Base-by-base conservation (phyloP, 2,329 filamentous ascomycete species). In the Metarhizium humberi region DNA sequence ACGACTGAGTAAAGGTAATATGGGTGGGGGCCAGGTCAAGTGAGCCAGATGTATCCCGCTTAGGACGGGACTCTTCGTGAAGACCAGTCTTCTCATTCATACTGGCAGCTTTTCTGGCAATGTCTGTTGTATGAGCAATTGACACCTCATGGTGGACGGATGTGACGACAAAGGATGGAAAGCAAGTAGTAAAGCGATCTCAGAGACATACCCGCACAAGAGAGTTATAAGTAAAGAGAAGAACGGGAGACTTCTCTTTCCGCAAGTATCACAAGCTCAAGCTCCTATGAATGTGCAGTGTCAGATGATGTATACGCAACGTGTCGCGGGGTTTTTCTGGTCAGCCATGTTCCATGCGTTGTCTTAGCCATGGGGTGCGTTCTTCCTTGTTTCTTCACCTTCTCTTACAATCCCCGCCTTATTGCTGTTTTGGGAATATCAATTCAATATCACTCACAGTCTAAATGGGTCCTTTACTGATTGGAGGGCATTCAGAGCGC, bases 241-340 rank as follows among this genome's bases (percentile, higher is more conserved):
- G 43, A 38, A 36, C 25, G 25, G 25, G 20, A 20, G 16, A 6
- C 18, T 48, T 32, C n/a, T 43, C 32, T 38, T 36, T n/a, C 32
- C 8, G 8, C 29, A 13, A 18, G 18, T 38, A 53, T 48, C 30
- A 53, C 45, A 32, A 49, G 45, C 32, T 38, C 45, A 16, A 32
- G 32, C 14, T 36, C 52, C 18, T 47, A 18, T 48, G 14, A 32
- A 32, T 30, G 20, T 13, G 8, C 14, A 2, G 32, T 40, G 18
- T 53, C 52, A 49, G 52, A 53, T 53, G 32, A 40, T 49, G 38
- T 53, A 25, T 46, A 29, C 43, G 13, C n/a, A 49, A 30, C 14
- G 25, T 30, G 20, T n/a, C 25, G 45, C 13, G 45, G 43, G 2
- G 25, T 18, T 25, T 11, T 16, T 11, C 34, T 4, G 32, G 34